These are phyloP conservation scores for Pittosporum tobira DNA, from an alignment of 129 eudicot genomes.

Conservation along the genomic window DNA sequence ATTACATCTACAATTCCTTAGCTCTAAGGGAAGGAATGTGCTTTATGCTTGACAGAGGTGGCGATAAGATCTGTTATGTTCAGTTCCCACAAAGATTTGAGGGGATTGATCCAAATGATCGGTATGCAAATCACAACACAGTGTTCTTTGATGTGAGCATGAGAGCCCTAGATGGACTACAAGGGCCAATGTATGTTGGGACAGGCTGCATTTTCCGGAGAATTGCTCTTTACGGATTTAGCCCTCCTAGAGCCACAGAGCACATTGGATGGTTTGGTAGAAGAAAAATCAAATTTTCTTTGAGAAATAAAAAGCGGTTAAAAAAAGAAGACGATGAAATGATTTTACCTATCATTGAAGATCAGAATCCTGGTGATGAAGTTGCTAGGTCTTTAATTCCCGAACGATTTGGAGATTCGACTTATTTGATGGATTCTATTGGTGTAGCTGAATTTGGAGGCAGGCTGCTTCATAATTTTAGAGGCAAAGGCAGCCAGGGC, in stretches of 20 bases:
- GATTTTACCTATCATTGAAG: slow-evolving; percentile 32
- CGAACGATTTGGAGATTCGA: slow-evolving; percentile 41
- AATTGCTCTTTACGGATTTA: slow-evolving; percentile 48
- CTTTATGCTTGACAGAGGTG: slow-evolving; percentile 84
- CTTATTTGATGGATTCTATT: slow-evolving; percentile 34
- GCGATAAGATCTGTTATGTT: slow-evolving; percentile 68
- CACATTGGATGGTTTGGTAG: slow-evolving; percentile 56
- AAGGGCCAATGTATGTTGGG: slow-evolving; percentile 63
- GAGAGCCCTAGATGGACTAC: slow-evolving; percentile 59
- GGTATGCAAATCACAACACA: slow-evolving; percentile 57
- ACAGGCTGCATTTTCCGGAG: slow-evolving; percentile 63
- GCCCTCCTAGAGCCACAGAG: slow-evolving; percentile 60
- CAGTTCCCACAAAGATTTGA: slow-evolving; percentile 68
- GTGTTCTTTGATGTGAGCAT: slow-evolving; percentile 57
- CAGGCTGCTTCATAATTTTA: slow-evolving; percentile 37
- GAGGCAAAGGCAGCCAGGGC: slow-evolving; percentile 46
- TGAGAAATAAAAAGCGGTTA: slow-evolving; percentile 22
- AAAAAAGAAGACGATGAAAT: slow-evolving; percentile 26
- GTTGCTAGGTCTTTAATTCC: slow-evolving; percentile 25
- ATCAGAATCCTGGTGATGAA: slow-evolving; percentile 25
- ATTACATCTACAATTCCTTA: slow-evolving; percentile 61
- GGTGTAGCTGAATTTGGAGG: slow-evolving; percentile 57
- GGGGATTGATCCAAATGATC: slow-evolving; percentile 62
- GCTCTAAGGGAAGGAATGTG: slow-evolving; percentile 88
- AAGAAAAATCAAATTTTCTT: slow-evolving; percentile 18